phyloP scores from a whole-genome alignment of 2,329 filamentous ascomycete species.

The Aspergillus ochraceus region DNA sequence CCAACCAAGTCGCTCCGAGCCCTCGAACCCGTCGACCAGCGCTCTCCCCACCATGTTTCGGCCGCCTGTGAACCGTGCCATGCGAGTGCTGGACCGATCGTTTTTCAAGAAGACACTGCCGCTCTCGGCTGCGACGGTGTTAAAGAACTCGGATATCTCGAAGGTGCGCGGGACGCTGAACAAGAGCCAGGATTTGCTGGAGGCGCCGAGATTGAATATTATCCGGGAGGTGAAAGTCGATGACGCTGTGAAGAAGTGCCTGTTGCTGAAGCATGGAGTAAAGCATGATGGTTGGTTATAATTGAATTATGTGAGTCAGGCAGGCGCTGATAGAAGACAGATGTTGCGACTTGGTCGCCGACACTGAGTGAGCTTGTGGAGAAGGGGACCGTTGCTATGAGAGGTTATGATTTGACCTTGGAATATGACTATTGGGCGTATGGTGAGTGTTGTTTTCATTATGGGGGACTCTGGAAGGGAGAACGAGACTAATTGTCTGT shows the following conservation, averaged over 20 bases:
- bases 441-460: conserved; percentile 48
- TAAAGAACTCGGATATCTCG: conserved; percentile 73
- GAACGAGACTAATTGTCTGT: conserved; percentile 5
- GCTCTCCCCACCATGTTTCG: conserved; percentile 61
- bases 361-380: conserved; percentile 68
- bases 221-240: conserved; percentile 60
- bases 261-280: conserved; percentile 40
- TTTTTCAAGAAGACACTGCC: conserved; percentile 78
- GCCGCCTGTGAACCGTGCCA: conserved; percentile 77
- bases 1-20: conserved; percentile 8
- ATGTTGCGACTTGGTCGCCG: conserved; percentile 73
- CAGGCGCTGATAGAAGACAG: conserved; percentile 39
- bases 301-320: not conserved
- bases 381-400: conserved; percentile 65
- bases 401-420: conserved; percentile 73
- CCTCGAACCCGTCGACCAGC: conserved; percentile 20
- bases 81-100: conserved; percentile 76
- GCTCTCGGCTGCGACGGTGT: conserved; percentile 74
- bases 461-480: not conserved
- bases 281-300: conserved; percentile 41
- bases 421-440: conserved; percentile 88
- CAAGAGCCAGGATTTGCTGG: conserved; percentile 65
- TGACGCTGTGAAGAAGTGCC: conserved; percentile 34
- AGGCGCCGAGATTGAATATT: conserved; percentile 61
- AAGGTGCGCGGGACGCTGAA: conserved; percentile 67